Evolutionary conservation across 2,329 filamentous ascomycete genomes (phyloP).

Genomic region (Beauveria medogensis): DNA sequence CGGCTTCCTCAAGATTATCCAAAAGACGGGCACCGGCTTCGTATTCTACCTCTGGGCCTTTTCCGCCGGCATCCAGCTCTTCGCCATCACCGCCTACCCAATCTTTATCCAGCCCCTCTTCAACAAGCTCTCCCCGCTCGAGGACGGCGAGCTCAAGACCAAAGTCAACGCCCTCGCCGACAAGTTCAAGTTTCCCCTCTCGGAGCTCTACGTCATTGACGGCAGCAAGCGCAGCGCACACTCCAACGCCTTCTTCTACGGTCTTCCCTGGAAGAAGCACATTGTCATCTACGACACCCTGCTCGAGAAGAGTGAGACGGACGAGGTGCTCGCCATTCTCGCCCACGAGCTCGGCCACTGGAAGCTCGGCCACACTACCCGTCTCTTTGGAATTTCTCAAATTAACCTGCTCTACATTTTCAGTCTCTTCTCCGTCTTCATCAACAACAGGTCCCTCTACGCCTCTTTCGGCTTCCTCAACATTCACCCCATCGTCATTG

Average conservation of each 20-base stretch:
- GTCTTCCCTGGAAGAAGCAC: slow-evolving; percentile 98
- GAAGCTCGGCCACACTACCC: slow-evolving; percentile 91
- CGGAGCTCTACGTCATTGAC: slow-evolving; percentile 90
- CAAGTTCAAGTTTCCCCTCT: slow-evolving; percentile 81
- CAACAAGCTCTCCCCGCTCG: slow-evolving; percentile 92
- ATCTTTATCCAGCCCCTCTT: slow-evolving; percentile 90
- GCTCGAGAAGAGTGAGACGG: slow-evolving; percentile 85
- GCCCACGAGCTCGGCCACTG: slow-evolving; percentile 96
- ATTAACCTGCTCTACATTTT: slow-evolving; percentile 96
- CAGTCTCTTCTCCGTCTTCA: slow-evolving; percentile 90
- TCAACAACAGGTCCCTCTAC: slow-evolving; percentile 91
- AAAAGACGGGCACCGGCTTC: slow-evolving; percentile 88
- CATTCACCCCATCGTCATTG: slow-evolving; percentile 86
- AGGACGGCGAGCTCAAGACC: slow-evolving; percentile 80
- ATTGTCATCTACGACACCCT: slow-evolving; percentile 99
- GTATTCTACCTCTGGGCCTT: slow-evolving; percentile 99
- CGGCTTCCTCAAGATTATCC: slow-evolving; percentile 87
- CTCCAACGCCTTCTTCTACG: slow-evolving; percentile 93
- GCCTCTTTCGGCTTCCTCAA: slow-evolving; percentile 80
- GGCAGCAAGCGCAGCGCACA: slow-evolving; percentile 81
- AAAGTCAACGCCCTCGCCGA: slow-evolving; percentile 77
- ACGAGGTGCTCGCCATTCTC: slow-evolving; percentile 90
- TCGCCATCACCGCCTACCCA: slow-evolving; percentile 93
- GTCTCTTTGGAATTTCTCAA: slow-evolving; percentile 78
- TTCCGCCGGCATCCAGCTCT: slow-evolving; percentile 78